These are phyloP conservation scores for Gilbertella persicaria DNA, from an alignment of 371 early-diverging fungal genomes.

Conservation along the genomic window DNA sequence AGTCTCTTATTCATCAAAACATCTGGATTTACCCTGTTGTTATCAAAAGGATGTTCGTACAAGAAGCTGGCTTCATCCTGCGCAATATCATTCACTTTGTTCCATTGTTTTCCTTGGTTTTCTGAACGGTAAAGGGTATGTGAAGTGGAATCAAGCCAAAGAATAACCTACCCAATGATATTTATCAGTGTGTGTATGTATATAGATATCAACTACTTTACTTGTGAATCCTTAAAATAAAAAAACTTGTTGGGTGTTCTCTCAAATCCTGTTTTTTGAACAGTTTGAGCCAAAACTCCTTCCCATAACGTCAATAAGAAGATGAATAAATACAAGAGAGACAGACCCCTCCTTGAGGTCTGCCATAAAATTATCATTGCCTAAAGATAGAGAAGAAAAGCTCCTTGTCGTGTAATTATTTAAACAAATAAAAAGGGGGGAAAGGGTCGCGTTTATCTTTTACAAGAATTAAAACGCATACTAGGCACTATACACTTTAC, in stretches of 20 bases:
- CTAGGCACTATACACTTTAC: too few species aligned
- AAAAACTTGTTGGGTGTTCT: constrained; percentile 55
- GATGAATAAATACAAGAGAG: constrained; percentile 11
- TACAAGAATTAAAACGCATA: too few species aligned
- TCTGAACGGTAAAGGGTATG: constrained; percentile 62
- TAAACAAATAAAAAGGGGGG: too few species aligned
- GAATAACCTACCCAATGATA: constrained; percentile 43
- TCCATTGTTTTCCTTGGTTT: constrained; percentile 72
- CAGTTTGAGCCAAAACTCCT: constrained; percentile 18
- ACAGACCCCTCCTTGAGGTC: constrained; percentile 31
- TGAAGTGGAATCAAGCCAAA: constrained; percentile 56
- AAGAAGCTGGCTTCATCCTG: constrained; percentile 40
- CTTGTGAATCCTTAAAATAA: constrained; percentile 72
- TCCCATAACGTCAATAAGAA: constrained; percentile 1
- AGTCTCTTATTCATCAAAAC: not conserved
- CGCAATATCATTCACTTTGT: constrained; percentile 41
- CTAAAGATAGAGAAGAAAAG: too few species aligned
- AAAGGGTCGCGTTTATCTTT: too few species aligned
- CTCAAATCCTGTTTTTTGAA: constrained; percentile 49
- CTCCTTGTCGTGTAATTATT: too few species aligned
- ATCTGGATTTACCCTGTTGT: constrained; percentile 44
- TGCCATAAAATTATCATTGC: constrained; percentile 20
- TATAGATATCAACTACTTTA: constrained; percentile 27
- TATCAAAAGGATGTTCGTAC: constrained; percentile 62
- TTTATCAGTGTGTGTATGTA: not conserved